Evolutionary conservation across 148 eudicot species (phyloP).

Genomic region (Nepenthes mirabilis): DNA sequence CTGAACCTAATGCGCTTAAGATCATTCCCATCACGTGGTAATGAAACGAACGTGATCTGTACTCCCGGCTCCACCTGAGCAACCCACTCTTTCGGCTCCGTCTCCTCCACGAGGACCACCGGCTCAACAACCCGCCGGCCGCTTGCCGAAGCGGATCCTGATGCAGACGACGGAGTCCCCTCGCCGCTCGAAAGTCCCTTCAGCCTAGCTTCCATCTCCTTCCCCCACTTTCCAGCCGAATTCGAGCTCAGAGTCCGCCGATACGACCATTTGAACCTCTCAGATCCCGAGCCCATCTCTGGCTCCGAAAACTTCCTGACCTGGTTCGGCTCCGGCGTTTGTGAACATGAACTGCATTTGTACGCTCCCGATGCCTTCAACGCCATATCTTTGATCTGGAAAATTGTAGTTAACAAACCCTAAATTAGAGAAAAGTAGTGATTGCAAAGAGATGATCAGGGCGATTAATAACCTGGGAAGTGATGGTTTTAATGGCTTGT

Average conservation of each 20-base stretch:
- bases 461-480: constrained; percentile 44
- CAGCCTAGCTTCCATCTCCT: constrained; percentile 87
- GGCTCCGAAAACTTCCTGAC: not conserved
- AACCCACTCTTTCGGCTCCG: constrained; percentile 93
- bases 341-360: constrained; percentile 51
- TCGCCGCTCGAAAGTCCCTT: constrained; percentile 73
- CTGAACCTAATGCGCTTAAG: constrained; percentile 90
- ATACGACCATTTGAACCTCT: constrained; percentile 40
- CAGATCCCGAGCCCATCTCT: constrained; percentile 13
- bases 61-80: constrained; percentile 95
- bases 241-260: constrained; percentile 54
- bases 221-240: constrained; percentile 65
- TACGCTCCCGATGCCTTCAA: constrained; percentile 81
- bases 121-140: constrained; percentile 33
- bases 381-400: constrained; percentile 73
- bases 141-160: constrained; percentile 24
- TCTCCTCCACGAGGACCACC: constrained; percentile 72
- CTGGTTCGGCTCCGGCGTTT: constrained; percentile 12
- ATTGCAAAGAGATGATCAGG: not conserved
- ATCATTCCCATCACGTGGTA: constrained; percentile 93
- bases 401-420: not conserved
- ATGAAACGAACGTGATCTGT: constrained; percentile 66
- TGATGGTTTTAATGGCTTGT: constrained; percentile 55
- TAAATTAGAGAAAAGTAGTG: not conserved
- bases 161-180: constrained; percentile 26